phyloP scores from a whole-genome alignment of 1,139 yeast species.

The Meyerozyma smithsonii region DNA sequence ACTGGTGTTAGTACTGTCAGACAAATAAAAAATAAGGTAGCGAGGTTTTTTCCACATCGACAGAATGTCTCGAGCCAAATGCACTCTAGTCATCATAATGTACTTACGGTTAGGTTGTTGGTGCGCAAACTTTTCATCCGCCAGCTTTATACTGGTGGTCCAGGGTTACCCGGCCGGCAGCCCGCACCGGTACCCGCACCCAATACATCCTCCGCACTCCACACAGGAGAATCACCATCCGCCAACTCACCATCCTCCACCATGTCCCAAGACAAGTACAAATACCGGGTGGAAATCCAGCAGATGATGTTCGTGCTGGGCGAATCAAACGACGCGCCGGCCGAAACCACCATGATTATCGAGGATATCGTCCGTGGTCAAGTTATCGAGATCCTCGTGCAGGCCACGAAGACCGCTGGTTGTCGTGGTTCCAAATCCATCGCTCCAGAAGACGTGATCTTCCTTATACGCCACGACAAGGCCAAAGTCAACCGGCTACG shows the following conservation, averaged over 20 bases:
- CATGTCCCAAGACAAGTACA: conserved; percentile 42
- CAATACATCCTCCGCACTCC: neutral
- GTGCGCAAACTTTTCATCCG: neutral
- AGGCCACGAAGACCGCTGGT: conserved; percentile 75
- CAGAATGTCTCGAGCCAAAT: conserved; percentile 20
- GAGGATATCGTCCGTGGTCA: conserved; percentile 96
- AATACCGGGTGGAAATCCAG: conserved; percentile 80
- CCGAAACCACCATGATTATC: conserved; percentile 82
- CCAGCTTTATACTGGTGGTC: neutral
- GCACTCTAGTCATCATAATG: conserved; percentile 17
- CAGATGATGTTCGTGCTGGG: conserved; percentile 99
- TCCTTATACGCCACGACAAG: conserved; percentile 85
- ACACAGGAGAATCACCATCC: neutral
- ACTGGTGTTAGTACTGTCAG: conserved; percentile 2
- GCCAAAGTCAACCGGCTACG: conserved; percentile 90
- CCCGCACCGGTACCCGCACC: neutral
- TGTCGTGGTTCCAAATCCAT: conserved; percentile 80
- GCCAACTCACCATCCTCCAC: too few species aligned
- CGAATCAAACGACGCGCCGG: conserved; percentile 90
- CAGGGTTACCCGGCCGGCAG: conserved; percentile 1
- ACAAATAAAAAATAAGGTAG: conserved; percentile 13
- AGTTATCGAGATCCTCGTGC: conserved; percentile 82
- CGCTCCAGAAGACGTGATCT: conserved; percentile 89
- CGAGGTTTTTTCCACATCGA: conserved; percentile 19
- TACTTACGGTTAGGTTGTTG: neutral